Evolutionary conservation across 345 rosid species (phyloP), one percentile per base, ranked within the genome.

Genomic region (Aquilaria malaccensis): DNA sequence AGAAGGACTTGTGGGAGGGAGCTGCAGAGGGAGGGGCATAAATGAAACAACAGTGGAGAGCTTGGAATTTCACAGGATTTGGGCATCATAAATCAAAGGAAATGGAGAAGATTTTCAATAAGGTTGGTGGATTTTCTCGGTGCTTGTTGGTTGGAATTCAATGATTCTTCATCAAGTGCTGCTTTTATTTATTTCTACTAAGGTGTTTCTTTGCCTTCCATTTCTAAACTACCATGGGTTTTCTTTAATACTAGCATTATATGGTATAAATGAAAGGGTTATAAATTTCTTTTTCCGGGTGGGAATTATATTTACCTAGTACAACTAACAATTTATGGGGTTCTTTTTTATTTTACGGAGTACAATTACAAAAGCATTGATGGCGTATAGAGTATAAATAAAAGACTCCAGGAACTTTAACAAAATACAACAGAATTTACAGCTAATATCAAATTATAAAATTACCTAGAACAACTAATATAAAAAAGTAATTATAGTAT

Each of bases 21-120:
- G 53, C 14, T 29, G 45, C 32, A 66, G 50, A 66, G 63, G 57
- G 30, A 48, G 52, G 63, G 57, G 53, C 32, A 43, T 11, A 10
- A 49, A 31, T 66, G 72, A 62, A 63, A 61, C 66, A 6, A 48
- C 37, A 57, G 54, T 47, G 14, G 66, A 67, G 60, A 62, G 77
- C 61, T 65, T 31, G 63, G 59, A 64, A 63, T 22, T 62, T 58
- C 51, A 43, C 62, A 62, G 65, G 32, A 9, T 69, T 63, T 66
- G 73, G 61, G 67, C 56, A 72, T 67, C 73, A 78, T 76, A 78
- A 80, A 83, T 80, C 79, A 56, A 55, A 31, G 48, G 65, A 52
- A 61, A 33, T 45, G 47, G 32, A 15, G 30, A 22, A 12, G 69
- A 60, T 58, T 52, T 64, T 64, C 52, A 60, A 64, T 15, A 57